Evolutionary conservation across 768 basidiomycete species (phyloP), one percentile per base, ranked within the genome.

Genomic region (Auricularia cornea): DNA sequence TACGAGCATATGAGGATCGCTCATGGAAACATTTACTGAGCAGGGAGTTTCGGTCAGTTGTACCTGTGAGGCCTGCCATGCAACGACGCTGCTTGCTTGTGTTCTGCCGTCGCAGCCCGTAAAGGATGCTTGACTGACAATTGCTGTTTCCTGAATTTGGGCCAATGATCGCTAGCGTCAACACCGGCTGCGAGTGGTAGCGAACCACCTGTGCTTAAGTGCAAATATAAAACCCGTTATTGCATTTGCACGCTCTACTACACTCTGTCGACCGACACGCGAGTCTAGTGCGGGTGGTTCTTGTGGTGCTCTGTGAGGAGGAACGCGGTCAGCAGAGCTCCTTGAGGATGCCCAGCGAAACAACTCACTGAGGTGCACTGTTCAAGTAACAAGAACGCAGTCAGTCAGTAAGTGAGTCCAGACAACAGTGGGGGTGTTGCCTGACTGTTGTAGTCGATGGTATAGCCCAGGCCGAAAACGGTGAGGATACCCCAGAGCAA

Each of bases 241-340:
- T 38, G 35, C 35, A 38, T 38, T 38, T 8, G 44, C 40, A 54
- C 60, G 20, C 23, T 44, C 35, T 40, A 33, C 30, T 23, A 40
- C 60, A 62, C 33, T 6, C 44, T 52, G 18, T 16, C 10, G 23
- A 12, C 51, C 51, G 41, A 11, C 30, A 61, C 66, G 35, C 35
- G 16, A 38, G 61, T 62, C 75, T 78, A 93, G 77, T 93, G 92
- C n/a, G 86, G 77, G 74, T 90, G 86, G 79, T 93, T 91, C 83
- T 93, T 92, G 84, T 92, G 89, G 77, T 92, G 89, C 75, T 92
- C 91, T 92, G 71, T n/a, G n/a, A n/a, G n/a, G n/a, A n/a, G 20
- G 63, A 64, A 65, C 40, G 56, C 10, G 35, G 54, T 40, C 57
- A 35, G 23, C 11, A 3, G 31, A 44, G 16, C 26, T 18, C 30